Percentiles rank a stretch among this genome's conserved stretches.
phyloP scores from a whole-genome alignment of 495 filamentous ascomycete species.

The Wilcoxina mikolae region DNA sequence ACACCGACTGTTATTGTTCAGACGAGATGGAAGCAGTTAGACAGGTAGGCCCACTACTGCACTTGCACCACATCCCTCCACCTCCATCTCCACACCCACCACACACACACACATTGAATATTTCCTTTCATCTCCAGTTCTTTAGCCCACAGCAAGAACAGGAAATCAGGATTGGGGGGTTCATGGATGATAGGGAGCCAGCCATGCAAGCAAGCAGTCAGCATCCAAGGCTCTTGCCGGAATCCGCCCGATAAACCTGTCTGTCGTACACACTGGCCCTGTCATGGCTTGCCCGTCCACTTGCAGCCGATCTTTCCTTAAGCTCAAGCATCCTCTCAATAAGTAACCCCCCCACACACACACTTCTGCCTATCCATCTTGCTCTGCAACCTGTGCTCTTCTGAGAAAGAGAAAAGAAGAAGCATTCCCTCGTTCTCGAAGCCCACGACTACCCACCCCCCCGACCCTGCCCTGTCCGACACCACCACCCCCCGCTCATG shows the following conservation, averaged over 20 bases:
- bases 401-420: not conserved
- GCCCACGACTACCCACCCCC: not conserved
- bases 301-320: slow-evolving; percentile 7
- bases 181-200: not conserved
- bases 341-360: not conserved
- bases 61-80: not conserved
- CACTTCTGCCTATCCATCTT: not conserved
- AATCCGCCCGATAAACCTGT: slow-evolving; percentile 5
- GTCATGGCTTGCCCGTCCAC: not conserved
- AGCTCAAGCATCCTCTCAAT: not conserved
- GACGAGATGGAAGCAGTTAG: not conserved
- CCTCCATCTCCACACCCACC: not conserved
- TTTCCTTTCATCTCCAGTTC: not conserved
- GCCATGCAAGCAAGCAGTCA: not conserved
- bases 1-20: not conserved
- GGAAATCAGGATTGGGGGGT: not conserved
- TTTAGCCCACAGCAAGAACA: not conserved
- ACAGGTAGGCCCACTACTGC: not conserved
- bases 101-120: not conserved
- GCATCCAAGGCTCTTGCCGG: slow-evolving; percentile 5
- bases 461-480: not conserved
- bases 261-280: slow-evolving; percentile 5
- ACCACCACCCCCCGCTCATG: not conserved
- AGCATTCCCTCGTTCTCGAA: not conserved
- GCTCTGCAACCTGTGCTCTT: not conserved